Evolutionary conservation across 1,139 yeast species (phyloP).

Genomic region (Hansenula sp.): DNA sequence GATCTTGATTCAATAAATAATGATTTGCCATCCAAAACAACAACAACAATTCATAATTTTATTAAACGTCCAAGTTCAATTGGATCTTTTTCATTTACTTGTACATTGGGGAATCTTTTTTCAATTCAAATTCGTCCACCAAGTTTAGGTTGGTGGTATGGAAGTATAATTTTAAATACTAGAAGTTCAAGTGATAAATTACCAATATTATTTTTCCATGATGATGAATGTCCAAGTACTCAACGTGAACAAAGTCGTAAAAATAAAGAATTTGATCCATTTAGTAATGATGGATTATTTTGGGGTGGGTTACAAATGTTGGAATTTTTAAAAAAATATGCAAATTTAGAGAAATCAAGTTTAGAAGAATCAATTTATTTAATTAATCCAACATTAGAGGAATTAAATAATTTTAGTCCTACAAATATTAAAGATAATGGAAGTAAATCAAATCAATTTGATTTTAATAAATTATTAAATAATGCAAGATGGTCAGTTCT

Average conservation of each 20-base stretch:
- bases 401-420: constrained; percentile 75
- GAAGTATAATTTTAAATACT: constrained; percentile 73
- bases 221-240: constrained; percentile 78
- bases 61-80: constrained; percentile 50
- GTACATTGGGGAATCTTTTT: constrained; percentile 57
- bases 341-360: constrained; percentile 63
- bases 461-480: constrained; percentile 47
- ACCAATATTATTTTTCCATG: constrained; percentile 90
- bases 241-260: constrained; percentile 52
- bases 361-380: constrained; percentile 69
- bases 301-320: constrained; percentile 93
- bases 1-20: constrained; percentile 37
- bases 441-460: constrained; percentile 23
- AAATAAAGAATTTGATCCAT: constrained; percentile 70
- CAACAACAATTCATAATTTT: constrained; percentile 8
- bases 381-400: constrained; percentile 77
- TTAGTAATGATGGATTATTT: constrained; percentile 56
- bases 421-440: constrained; percentile 28
- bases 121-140: constrained; percentile 84
- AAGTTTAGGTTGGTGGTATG: constrained; percentile 86
- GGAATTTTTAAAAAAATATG: constrained; percentile 44
- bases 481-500: constrained; percentile 83
- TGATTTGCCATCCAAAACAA: not conserved
- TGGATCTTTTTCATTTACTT: constrained; percentile 61
- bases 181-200: constrained; percentile 51